Conservation (phyloP, 2,329 filamentous ascomycete species). For the Pyrenochaeta sp. region DNA sequence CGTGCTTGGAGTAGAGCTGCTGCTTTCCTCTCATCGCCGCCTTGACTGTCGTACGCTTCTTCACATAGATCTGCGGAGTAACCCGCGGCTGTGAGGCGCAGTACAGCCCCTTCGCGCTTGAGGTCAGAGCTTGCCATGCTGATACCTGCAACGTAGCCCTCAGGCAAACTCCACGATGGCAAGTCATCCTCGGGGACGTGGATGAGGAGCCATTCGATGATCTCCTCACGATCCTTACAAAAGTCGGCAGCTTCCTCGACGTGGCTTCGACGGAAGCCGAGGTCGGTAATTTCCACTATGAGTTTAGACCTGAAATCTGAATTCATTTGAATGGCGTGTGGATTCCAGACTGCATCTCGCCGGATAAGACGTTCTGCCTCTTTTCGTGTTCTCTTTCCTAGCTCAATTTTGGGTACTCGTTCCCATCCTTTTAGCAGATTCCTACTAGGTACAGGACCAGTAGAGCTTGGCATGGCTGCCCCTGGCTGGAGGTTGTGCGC, state of each 20-base stretch:
- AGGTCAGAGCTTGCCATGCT: conserved; percentile 84
- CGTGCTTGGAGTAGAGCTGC: conserved; percentile 81
- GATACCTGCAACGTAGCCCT: conserved; percentile 89
- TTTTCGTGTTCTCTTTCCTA: conserved; percentile 81
- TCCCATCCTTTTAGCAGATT: conserved; percentile 77
- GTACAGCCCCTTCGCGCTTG: conserved; percentile 81
- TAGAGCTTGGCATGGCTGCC: conserved; percentile 37
- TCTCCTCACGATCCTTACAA: conserved; percentile 91
- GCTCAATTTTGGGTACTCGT: conserved; percentile 87
- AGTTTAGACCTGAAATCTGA: conserved; percentile 65
- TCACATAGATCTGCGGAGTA: conserved; percentile 87
- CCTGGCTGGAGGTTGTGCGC: conserved; percentile 61
- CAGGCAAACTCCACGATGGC: conserved; percentile 90
- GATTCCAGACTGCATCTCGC: conserved; percentile 85
- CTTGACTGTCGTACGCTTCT: conserved; percentile 74
- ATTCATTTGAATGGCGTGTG: conserved; percentile 73
- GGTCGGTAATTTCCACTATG: conserved; percentile 75
- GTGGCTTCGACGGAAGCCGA: conserved; percentile 90
- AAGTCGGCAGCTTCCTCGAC: conserved; percentile 85
- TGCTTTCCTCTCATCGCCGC: conserved; percentile 76
- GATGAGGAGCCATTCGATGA: conserved; percentile 93
- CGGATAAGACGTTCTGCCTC: conserved; percentile 83
- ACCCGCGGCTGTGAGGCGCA: conserved; percentile 80
- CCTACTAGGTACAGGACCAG: conserved; percentile 44
- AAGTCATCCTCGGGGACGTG: conserved; percentile 97